A percentile compares a stretch with the other conserved stretches of the same genome.
Conservation (phyloP, 2,329 filamentous ascomycete genomes). For the Aspergillus unguis region DNA sequence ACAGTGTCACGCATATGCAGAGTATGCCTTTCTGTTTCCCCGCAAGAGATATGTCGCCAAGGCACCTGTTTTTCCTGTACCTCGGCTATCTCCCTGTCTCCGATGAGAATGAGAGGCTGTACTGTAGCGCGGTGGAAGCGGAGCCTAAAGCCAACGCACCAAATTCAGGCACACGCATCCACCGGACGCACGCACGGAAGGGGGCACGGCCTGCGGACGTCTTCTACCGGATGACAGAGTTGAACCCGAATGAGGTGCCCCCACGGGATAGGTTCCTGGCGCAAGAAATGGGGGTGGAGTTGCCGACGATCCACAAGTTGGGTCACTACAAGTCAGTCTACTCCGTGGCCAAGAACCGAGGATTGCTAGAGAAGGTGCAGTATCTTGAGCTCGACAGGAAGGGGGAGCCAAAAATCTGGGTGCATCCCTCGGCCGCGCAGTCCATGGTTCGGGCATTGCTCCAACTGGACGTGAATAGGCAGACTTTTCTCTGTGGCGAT, state of each 20-base stretch:
- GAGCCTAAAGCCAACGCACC: no score
- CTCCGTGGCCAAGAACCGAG: not conserved
- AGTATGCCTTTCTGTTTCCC: no score
- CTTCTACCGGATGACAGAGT: not conserved
- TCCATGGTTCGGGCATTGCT: not conserved
- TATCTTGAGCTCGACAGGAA: not conserved
- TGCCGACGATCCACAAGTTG: not conserved
- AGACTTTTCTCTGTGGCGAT: not conserved
- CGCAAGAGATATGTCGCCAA: not conserved
- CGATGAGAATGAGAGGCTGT: conserved; percentile 2
- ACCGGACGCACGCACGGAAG: no score
- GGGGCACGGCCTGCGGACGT: no score
- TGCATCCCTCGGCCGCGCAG: not conserved
- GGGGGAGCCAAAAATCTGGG: not conserved
- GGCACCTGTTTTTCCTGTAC: not conserved
- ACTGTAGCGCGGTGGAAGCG: not conserved
- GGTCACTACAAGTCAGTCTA: not conserved
- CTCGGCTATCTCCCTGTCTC: not conserved
- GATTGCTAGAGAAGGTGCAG: not conserved
- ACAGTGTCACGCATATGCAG: not conserved
- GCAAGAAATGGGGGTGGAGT: not conserved
- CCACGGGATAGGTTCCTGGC: not conserved
- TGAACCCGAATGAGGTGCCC: not conserved
- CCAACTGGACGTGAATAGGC: not conserved
- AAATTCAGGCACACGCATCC: no score